A percentile compares a stretch with the other conserved stretches of the same genome.
Conservation (phyloP, 2,329 filamentous ascomycete genomes). For the Xylaria digitata region DNA sequence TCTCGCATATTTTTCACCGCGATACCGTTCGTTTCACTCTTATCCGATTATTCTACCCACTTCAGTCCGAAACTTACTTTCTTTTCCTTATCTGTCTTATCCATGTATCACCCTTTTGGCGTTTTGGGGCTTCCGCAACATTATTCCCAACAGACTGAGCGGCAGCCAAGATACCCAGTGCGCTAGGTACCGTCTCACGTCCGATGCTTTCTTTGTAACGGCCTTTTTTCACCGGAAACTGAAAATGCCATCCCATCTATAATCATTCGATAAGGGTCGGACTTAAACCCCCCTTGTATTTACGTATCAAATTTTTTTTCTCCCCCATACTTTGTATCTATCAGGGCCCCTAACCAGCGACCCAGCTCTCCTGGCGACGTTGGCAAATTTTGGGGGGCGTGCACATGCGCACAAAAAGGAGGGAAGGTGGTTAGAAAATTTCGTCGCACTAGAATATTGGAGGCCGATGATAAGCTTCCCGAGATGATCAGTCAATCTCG, state of each 20-base stretch:
- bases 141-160: conserved; percentile 36
- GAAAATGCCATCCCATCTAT: conserved; percentile 23
- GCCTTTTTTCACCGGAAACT: conserved; percentile 35
- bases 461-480: conserved; percentile 19
- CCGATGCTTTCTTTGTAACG: conserved; percentile 37
- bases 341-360: not conserved
- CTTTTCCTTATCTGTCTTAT: conserved; percentile 5
- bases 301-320: conserved; percentile 19
- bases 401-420: conserved; percentile 10
- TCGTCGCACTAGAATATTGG: conserved; percentile 21
- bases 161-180: conserved; percentile 50
- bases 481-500: conserved; percentile 19
- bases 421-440: conserved; percentile 10
- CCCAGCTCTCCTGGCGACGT: conserved; percentile 8
- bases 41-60: conserved; percentile 1
- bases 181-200: conserved; percentile 45
- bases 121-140: conserved; percentile 7
- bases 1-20: conserved; percentile 7
- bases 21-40: conserved; percentile 1
- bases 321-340: conserved; percentile 15
- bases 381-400: conserved; percentile 4
- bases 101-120: conserved; percentile 24
- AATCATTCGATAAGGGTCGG: conserved; percentile 35
- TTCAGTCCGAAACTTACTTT: not conserved
- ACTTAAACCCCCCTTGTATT: conserved; percentile 27